These are phyloP conservation scores for Aegilops tauschii DNA, from an alignment of 176 grass and related monocot species.

Conservation along the genomic window DNA sequence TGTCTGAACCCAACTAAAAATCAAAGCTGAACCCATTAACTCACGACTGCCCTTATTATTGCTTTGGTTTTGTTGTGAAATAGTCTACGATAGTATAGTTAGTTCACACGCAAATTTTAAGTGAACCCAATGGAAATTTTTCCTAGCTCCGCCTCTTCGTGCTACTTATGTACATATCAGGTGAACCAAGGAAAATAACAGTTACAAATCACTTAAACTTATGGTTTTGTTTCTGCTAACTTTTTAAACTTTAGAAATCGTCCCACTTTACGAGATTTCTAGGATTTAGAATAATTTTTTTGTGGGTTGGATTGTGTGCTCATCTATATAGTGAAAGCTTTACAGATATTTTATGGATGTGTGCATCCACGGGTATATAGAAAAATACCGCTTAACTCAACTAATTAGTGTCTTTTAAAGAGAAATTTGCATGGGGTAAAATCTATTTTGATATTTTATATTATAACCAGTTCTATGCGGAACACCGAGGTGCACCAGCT, in stretches of 20 bases:
- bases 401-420: background rate
- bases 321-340: background rate
- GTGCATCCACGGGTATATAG: background rate
- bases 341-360: background rate
- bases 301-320: background rate
- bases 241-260: background rate
- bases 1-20: too few species aligned
- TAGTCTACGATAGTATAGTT: background rate
- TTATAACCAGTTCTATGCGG: background rate
- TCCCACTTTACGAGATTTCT: background rate
- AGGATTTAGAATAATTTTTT: background rate
- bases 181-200: background rate
- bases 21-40: background rate
- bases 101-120: background rate
- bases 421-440: background rate
- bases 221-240: background rate
- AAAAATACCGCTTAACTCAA: background rate
- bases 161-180: background rate
- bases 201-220: background rate
- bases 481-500: background rate
- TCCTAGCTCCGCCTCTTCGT: background rate
- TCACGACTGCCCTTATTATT: background rate
- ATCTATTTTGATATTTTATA: background rate
- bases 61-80: background rate
- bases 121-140: background rate